Percentiles rank a stretch among this genome's conserved stretches.
phyloP scores from a whole-genome alignment of 257 asterid genomes.

The Jasminum sambac region DNA sequence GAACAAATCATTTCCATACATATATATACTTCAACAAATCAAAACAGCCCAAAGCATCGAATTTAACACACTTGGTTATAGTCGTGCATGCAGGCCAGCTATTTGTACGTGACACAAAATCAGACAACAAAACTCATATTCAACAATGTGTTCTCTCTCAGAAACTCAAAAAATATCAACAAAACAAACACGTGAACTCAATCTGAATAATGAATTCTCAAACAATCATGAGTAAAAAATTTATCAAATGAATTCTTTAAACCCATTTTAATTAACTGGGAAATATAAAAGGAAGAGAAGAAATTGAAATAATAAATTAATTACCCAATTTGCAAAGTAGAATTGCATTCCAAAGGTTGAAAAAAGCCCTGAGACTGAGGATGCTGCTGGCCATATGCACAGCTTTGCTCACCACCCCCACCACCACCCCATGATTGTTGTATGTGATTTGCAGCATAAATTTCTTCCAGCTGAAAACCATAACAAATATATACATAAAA shows the following conservation, averaged over 20 bases:
- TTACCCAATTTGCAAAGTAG: slow-evolving; percentile 86
- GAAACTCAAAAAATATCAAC: too few species aligned
- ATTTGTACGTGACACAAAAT: too few species aligned
- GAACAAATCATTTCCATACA: too few species aligned
- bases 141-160: too few species aligned
- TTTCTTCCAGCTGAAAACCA: slow-evolving; percentile 66
- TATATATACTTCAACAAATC: too few species aligned
- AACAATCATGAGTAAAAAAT: too few species aligned
- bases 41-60: too few species aligned
- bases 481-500: background rate
- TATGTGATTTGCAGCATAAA: slow-evolving; percentile 68
- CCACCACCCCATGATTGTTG: slow-evolving; percentile 69
- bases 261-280: background rate
- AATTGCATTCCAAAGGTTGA: slow-evolving; percentile 81
- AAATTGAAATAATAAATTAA: background rate
- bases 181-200: background rate
- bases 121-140: too few species aligned
- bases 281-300: background rate
- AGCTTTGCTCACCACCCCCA: slow-evolving; percentile 54
- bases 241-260: background rate
- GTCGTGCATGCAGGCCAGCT: too few species aligned
- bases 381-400: slow-evolving; percentile 56
- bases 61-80: too few species aligned
- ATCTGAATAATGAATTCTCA: too few species aligned
- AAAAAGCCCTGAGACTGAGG: slow-evolving; percentile 78